Conservation (phyloP, 495 filamentous ascomycete species). For the Aspergillus steynii region DNA sequence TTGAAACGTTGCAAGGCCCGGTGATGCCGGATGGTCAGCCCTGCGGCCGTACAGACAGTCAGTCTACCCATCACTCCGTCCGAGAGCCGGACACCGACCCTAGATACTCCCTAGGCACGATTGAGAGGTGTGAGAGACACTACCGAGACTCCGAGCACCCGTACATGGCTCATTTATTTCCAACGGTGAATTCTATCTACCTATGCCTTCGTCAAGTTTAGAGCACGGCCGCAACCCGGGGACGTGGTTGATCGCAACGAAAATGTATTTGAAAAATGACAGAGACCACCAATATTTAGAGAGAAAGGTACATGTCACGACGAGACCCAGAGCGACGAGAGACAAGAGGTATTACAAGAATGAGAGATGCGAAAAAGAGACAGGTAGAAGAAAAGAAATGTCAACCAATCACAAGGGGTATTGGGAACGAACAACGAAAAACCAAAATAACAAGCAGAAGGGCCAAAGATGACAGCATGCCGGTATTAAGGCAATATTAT, state of each 20-base stretch:
- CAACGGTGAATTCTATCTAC: background rate
- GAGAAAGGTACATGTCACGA: background rate
- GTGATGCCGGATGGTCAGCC: background rate
- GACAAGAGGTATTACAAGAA: slow-evolving; percentile 11
- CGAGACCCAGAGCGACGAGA: slow-evolving; percentile 4
- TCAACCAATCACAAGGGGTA: slow-evolving; percentile 39
- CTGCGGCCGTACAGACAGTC: background rate
- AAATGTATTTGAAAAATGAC: background rate
- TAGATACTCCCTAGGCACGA: background rate
- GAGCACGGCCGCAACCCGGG: no score
- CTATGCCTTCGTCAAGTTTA: no score
- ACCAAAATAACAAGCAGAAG: slow-evolving; percentile 7
- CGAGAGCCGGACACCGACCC: background rate
- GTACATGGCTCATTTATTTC: background rate
- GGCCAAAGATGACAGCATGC: slow-evolving; percentile 12
- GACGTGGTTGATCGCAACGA: background rate
- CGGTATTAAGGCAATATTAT: slow-evolving; percentile 3
- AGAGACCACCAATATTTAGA: slow-evolving; percentile 2
- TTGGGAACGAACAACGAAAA: slow-evolving; percentile 22
- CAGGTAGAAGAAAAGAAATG: slow-evolving; percentile 26
- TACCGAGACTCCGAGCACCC: no score
- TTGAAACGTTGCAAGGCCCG: no score
- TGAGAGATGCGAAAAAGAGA: slow-evolving; percentile 9
- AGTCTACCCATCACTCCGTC: background rate
- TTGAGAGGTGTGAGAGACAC: no score